phyloP scores from a whole-genome alignment of 495 filamentous ascomycete genomes.

The Hypoxylon rickii region DNA sequence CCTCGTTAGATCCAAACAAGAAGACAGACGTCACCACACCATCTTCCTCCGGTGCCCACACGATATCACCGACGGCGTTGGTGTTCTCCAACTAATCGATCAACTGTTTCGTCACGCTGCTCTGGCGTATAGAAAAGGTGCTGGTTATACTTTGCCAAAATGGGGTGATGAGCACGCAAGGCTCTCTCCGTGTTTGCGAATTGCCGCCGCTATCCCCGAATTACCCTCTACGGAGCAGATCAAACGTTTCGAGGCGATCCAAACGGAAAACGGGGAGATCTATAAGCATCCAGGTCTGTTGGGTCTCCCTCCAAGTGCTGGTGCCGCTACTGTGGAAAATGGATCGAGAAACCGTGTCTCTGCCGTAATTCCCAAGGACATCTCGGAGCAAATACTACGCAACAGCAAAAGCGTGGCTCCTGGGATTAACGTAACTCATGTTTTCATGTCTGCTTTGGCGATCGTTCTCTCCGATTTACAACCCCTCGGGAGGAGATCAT shows the following conservation, averaged over 20 bases:
- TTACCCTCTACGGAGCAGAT: conserved; percentile 11
- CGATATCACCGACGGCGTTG: conserved; percentile 55
- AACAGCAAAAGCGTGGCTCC: conserved; percentile 26
- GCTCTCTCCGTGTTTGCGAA: conserved; percentile 25
- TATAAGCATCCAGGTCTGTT: conserved; percentile 21
- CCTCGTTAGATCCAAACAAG: conserved; percentile 32
- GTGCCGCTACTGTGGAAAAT: neutral
- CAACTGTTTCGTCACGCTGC: conserved; percentile 28
- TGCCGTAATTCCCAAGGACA: conserved; percentile 8
- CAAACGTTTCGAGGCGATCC: conserved; percentile 16
- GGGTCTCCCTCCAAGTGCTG: conserved; percentile 14
- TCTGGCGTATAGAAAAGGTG: conserved; percentile 19
- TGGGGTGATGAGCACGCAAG: conserved; percentile 10
- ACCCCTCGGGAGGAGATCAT: conserved; percentile 3
- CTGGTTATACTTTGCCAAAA: conserved; percentile 26
- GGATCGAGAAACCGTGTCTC: conserved; percentile 27
- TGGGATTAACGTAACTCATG: conserved; percentile 41
- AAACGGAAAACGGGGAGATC: conserved; percentile 10
- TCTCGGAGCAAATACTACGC: conserved; percentile 20
- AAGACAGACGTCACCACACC: conserved; percentile 28
- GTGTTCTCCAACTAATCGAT: conserved; percentile 47
- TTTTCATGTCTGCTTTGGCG: conserved; percentile 42
- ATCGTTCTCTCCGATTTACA: conserved; percentile 34
- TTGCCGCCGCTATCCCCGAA: conserved; percentile 27
- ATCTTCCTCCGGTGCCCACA: conserved; percentile 52